phyloP scores from a whole-genome alignment of 345 rosid genomes.

The Pugionium dolabratum region DNA sequence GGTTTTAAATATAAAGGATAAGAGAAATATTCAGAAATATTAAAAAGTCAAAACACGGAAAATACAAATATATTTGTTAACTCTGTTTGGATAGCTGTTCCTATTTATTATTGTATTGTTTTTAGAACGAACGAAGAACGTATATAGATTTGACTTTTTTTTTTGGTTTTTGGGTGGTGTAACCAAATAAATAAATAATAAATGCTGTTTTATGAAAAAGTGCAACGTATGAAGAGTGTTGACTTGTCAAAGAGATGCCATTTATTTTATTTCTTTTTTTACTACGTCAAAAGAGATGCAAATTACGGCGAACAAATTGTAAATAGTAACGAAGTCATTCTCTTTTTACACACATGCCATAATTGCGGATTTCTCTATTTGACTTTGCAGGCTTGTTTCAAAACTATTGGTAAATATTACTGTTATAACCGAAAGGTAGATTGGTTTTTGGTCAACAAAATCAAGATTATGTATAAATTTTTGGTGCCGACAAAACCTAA shows the following conservation, averaged over 20 bases:
- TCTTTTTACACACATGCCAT: slow-evolving; percentile 36
- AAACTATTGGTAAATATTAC: background rate
- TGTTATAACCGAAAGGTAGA: slow-evolving; percentile 25
- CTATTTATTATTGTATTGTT: slow-evolving; percentile 20
- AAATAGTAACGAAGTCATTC: background rate
- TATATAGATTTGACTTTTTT: slow-evolving; percentile 36
- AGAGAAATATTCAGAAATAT: slow-evolving; percentile 29
- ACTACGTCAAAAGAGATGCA: too few relatives aligned
- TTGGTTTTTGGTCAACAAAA: slow-evolving; percentile 17
- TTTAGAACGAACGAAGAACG: slow-evolving; percentile 37
- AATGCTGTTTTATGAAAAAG: slow-evolving; percentile 3
- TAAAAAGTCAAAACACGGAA: slow-evolving; percentile 71
- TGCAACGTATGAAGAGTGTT: slow-evolving; percentile 39
- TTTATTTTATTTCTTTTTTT: background rate
- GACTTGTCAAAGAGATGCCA: slow-evolving; percentile 53
- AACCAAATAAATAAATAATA: slow-evolving; percentile 8
- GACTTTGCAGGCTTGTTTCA: slow-evolving; percentile 5
- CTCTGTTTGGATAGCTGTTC: slow-evolving; percentile 24
- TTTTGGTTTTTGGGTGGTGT: slow-evolving; percentile 9
- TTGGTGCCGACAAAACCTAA: slow-evolving; percentile 40
- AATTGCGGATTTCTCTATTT: slow-evolving; percentile 25
- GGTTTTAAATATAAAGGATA: slow-evolving; percentile 44
- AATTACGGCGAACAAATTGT: too few relatives aligned
- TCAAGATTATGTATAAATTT: slow-evolving; percentile 5
- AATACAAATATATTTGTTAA: slow-evolving; percentile 29